These are phyloP conservation scores for Floccularia luteovirens DNA, from an alignment of 768 basidiomycete species.

Conservation along the genomic window DNA sequence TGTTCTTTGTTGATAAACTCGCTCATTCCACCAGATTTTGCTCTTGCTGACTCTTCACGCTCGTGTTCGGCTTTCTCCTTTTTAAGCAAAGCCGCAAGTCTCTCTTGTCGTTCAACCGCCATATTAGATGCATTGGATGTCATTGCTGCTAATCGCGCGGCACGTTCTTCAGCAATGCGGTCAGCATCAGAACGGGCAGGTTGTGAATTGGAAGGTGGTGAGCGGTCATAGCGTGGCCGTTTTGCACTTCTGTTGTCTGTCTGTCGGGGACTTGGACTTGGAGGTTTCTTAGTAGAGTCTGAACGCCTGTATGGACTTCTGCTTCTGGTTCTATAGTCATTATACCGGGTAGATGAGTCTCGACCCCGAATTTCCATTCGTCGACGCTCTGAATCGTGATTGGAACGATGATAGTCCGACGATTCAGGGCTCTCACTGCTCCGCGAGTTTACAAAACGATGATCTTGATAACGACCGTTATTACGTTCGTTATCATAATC, in stretches of 20 bases:
- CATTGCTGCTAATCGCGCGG: slow-evolving; percentile 91
- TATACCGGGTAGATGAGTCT: neutral
- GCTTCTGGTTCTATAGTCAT: neutral
- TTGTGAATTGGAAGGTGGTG: slow-evolving; percentile 24
- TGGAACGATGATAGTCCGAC: too few species aligned
- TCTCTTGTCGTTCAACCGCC: slow-evolving; percentile 62
- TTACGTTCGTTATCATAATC: neutral
- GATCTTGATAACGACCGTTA: neutral
- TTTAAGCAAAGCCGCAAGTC: slow-evolving; percentile 59
- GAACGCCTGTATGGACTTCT: slow-evolving; percentile 17
- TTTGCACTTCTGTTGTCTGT: slow-evolving; percentile 14
- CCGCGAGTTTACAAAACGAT: neutral
- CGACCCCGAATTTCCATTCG: too few species aligned
- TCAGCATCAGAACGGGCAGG: slow-evolving; percentile 9
- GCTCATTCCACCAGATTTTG: slow-evolving; percentile 72
- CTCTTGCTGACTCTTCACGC: slow-evolving; percentile 59
- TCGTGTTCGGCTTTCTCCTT: slow-evolving; percentile 76
- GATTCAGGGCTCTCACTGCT: neutral
- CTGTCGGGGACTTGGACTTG: slow-evolving; percentile 25
- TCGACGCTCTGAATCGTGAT: neutral
- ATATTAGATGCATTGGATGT: slow-evolving; percentile 60
- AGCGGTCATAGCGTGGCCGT: slow-evolving; percentile 47
- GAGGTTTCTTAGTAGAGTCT: slow-evolving; percentile 29
- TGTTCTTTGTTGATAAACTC: slow-evolving; percentile 77
- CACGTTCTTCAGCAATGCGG: slow-evolving; percentile 45